Conservation (phyloP, 202 grass and related monocot species). For the Dendrocalamus latiflorus region DNA sequence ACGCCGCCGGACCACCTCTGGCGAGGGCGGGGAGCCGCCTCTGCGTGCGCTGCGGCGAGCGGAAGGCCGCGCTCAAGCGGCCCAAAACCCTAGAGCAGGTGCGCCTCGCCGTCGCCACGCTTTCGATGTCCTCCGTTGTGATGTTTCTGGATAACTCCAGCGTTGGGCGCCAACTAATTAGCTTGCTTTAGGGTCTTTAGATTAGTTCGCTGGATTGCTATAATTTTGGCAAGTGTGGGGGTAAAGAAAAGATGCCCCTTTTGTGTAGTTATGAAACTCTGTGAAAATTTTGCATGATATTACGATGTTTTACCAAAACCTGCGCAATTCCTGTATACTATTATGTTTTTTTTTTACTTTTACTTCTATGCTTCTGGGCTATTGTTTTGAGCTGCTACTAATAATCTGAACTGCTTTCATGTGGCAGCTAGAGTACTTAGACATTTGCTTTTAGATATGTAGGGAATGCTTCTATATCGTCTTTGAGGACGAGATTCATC, state of each 20-base stretch:
- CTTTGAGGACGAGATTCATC: too few relatives aligned
- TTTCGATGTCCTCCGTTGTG: too few relatives aligned
- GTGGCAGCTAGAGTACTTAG: background rate
- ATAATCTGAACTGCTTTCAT: background rate
- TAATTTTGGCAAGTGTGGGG: background rate
- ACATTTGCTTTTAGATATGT: conserved; percentile 58
- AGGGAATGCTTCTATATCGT: too few relatives aligned
- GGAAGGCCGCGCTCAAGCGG: conserved; percentile 69
- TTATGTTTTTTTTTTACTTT: background rate
- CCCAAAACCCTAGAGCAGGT: conserved; percentile 97
- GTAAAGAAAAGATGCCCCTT: background rate
- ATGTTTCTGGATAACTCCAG: background rate
- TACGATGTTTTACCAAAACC: too few relatives aligned
- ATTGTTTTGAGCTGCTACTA: background rate
- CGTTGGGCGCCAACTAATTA: background rate
- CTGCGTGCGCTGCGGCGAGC: conserved; percentile 62
- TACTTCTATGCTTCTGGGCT: background rate
- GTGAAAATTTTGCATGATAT: background rate
- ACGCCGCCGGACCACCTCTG: background rate
- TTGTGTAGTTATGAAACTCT: background rate
- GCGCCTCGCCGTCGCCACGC: background rate
- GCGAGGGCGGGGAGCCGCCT: conserved; percentile 41
- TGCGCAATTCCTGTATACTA: background rate
- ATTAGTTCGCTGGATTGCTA: background rate
- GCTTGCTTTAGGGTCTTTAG: background rate